Evolutionary conservation across 352 stramenopile species (phyloP), one percentile per base, ranked within the genome.

Genomic region (Globisporangium viniferum): DNA sequence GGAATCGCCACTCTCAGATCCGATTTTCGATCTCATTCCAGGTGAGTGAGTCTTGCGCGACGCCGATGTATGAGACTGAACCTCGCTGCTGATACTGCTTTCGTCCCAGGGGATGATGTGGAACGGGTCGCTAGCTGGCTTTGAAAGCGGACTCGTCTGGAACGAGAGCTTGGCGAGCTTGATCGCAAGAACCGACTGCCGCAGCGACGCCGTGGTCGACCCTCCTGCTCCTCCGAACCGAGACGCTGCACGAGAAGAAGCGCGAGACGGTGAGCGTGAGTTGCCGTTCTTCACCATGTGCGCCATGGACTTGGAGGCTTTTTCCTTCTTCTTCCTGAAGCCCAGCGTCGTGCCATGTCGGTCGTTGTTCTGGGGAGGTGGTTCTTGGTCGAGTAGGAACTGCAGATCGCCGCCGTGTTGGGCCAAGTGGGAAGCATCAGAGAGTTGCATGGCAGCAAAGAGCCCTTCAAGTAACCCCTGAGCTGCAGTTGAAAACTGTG

Each of bases 161-260:
- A 81, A 27, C 20, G 72, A 70, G 22, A 81, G 64, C 31, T 72
- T 79, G 14, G 75, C 59, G 39, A 85, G 59, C 59, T 76, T 80
- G 22, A 81, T 70, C 1, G 70, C 67, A 15, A 80, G 44, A 6
- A 69, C 64, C 1, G 66, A 65, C 14, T 61, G 75, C 6, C 69
- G 64, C 36, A 84, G 39, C 1, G 67, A 56, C 2, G 63, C 59
- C 59, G 60, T 68, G 10, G 62, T 70, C 2, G 64, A 59, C 0
- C 66, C 73, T 10, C 65, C 77, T n/a, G 59, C 71, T 12, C 67
- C 75, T 18, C 67, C 77, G 49, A 81, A 66, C 10, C 70, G 78
- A 44, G 76, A 82, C 18, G 73, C 66, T 8, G 69, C 67, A 1
- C 62, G 68, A n/a, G 77, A 81, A 5, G 77, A 81, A 6, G 74